phyloP scores from a whole-genome alignment of 495 filamentous ascomycete species.

The Penicillium odoratum region DNA sequence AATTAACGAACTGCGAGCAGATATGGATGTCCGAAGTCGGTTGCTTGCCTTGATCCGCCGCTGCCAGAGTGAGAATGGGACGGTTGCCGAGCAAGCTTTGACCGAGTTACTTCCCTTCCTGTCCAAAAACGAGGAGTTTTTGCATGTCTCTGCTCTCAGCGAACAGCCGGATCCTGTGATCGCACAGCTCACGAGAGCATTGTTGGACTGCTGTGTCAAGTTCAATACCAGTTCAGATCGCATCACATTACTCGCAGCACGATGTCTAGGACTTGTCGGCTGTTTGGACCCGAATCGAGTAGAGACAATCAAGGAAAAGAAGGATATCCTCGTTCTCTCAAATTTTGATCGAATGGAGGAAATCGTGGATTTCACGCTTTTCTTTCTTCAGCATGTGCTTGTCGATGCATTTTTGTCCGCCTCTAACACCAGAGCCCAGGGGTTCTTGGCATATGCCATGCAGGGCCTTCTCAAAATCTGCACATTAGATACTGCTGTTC shows the following conservation, averaged over 20 bases:
- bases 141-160: conserved; percentile 79
- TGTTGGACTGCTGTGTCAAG: conserved; percentile 81
- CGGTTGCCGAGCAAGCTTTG: conserved; percentile 78
- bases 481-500: conserved; percentile 62
- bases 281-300: conserved; percentile 89
- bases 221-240: conserved; percentile 66
- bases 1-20: conserved; percentile 61
- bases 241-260: conserved; percentile 71
- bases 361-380: conserved; percentile 81
- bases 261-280: conserved; percentile 82
- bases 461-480: conserved; percentile 82
- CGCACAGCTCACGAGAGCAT: conserved; percentile 63
- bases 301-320: conserved; percentile 73
- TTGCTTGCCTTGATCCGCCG: conserved; percentile 70
- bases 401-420: conserved; percentile 89
- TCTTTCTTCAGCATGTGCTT: conserved; percentile 80
- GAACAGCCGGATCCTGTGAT: conserved; percentile 83
- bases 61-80: conserved; percentile 76
- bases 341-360: conserved; percentile 83
- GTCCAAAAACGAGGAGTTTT: conserved; percentile 68
- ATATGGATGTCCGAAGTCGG: conserved; percentile 59
- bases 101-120: conserved; percentile 74
- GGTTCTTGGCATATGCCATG: conserved; percentile 89
- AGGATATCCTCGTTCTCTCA: conserved; percentile 75
- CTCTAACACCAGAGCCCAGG: conserved; percentile 80